Evolutionary conservation across 306 rosid species (phyloP).

Genomic region (Castanea sativa): DNA sequence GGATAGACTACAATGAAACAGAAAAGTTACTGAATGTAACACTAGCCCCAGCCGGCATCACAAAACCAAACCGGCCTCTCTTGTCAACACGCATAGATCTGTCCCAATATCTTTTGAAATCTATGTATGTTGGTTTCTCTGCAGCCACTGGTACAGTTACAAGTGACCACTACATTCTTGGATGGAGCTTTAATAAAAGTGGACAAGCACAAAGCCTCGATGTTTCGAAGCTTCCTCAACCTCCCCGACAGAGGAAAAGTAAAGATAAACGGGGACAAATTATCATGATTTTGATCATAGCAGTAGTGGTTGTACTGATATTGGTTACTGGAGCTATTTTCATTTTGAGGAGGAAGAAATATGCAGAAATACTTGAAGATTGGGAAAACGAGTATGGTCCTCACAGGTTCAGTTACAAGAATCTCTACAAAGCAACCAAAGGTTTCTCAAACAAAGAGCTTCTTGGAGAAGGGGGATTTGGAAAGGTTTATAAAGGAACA

Average conservation of each 20-base stretch:
- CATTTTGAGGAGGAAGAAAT: conserved; percentile 4
- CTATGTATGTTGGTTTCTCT: conserved; percentile 36
- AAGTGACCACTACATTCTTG: conserved; percentile 22
- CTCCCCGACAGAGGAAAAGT: not conserved
- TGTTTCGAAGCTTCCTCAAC: not conserved
- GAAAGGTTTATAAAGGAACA: conserved; percentile 36
- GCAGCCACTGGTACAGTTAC: conserved; percentile 22
- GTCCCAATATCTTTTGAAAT: not conserved
- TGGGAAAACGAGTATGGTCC: conserved; percentile 41
- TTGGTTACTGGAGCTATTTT: not conserved
- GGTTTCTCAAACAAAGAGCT: conserved; percentile 27
- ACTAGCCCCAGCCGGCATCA: conserved; percentile 1
- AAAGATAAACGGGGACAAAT: not conserved
- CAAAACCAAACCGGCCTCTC: conserved; percentile 21
- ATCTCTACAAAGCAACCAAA: conserved; percentile 28
- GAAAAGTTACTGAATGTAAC: not conserved
- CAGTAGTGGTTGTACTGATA: not conserved
- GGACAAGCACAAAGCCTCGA: conserved; percentile 27
- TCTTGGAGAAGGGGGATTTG: conserved; percentile 41
- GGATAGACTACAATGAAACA: no score
- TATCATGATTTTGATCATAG: not conserved
- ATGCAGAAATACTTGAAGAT: conserved; percentile 26
- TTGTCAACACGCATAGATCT: not conserved
- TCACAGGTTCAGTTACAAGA: conserved; percentile 29
- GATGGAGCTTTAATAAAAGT: conserved; percentile 32